Evolutionary conservation across 306 rosid genomes (phyloP).

Genomic region (Corylus heterophylla): DNA sequence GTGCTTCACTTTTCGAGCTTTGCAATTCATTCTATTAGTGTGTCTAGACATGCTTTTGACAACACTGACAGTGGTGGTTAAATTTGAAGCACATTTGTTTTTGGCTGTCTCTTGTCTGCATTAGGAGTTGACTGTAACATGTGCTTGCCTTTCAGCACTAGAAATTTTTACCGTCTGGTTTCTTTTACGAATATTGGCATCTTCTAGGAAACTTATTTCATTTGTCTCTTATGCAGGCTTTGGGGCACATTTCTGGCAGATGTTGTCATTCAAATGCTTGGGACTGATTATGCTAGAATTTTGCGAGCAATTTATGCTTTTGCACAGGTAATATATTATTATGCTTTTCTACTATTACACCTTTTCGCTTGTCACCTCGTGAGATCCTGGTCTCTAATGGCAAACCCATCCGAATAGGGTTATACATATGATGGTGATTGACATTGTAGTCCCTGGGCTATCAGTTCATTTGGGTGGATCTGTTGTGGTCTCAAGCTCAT

Average conservation of each 20-base stretch:
- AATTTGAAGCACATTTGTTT: not conserved
- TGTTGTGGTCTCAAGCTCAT: conserved; percentile 8
- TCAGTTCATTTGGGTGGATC: not conserved
- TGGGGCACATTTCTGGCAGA: conserved; percentile 97
- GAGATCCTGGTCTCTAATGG: conserved; percentile 12
- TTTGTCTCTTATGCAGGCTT: conserved; percentile 55
- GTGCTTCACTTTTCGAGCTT: not conserved
- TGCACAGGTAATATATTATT: conserved; percentile 64
- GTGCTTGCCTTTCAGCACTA: conserved; percentile 1
- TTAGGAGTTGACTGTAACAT: not conserved
- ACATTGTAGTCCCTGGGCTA: conserved; percentile 19
- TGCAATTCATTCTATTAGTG: not conserved
- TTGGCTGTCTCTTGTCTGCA: not conserved
- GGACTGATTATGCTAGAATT: conserved; percentile 95
- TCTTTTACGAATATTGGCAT: conserved; percentile 11
- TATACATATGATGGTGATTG: conserved; percentile 3
- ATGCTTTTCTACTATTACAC: conserved; percentile 14
- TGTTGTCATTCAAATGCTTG: conserved; percentile 92
- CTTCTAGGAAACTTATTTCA: conserved; percentile 21
- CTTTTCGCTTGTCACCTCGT: conserved; percentile 8
- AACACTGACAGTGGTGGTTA: not conserved
- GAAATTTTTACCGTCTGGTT: not conserved
- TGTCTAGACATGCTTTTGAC: not conserved
- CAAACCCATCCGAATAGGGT: conserved; percentile 23
- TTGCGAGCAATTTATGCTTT: conserved; percentile 88